Evolutionary conservation across 805 yeast genomes (phyloP).

Genomic region (Lipomyces orientalis): DNA sequence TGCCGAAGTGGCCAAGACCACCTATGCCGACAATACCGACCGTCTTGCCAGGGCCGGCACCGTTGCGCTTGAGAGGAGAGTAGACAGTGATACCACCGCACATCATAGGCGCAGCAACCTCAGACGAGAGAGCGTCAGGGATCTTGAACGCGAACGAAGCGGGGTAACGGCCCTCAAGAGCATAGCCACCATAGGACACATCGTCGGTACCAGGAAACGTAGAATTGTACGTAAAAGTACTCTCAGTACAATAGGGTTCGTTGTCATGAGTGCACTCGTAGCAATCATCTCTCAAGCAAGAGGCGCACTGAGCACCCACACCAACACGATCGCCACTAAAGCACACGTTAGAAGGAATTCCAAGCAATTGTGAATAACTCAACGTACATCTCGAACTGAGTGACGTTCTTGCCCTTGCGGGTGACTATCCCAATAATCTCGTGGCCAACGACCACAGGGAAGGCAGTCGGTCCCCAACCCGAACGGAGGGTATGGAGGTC

Average conservation of each 20-base stretch:
- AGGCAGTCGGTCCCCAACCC: constrained; percentile 54
- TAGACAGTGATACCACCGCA: constrained; percentile 80
- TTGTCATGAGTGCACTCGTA: constrained; percentile 59
- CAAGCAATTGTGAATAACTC: not conserved
- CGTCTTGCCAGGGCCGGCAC: constrained; percentile 55
- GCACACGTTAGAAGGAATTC: not conserved
- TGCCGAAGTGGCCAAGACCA: constrained; percentile 70
- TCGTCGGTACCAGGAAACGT: constrained; percentile 34
- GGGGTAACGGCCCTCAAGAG: constrained; percentile 63
- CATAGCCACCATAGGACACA: constrained; percentile 61
- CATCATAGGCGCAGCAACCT: constrained; percentile 70
- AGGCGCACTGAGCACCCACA: constrained; percentile 70
- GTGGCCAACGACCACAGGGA: constrained; percentile 57
- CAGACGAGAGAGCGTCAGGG: constrained; percentile 60
- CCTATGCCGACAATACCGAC: constrained; percentile 71
- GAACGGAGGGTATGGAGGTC: constrained; percentile 60
- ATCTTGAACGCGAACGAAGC: constrained; percentile 68
- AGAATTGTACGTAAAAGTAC: constrained; percentile 59
- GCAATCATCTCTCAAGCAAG: constrained; percentile 62
- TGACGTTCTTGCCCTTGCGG: constrained; percentile 61
- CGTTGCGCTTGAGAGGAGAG: constrained; percentile 62
- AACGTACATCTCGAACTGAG: constrained; percentile 49
- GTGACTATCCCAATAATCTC: constrained; percentile 48
- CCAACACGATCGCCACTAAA: constrained; percentile 74
- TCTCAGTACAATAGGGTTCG: constrained; percentile 60